Percentiles rank a stretch among this genome's conserved stretches.
Evolutionary conservation across 1,139 yeast species (phyloP).

Genomic region (Candida frijolesensis): DNA sequence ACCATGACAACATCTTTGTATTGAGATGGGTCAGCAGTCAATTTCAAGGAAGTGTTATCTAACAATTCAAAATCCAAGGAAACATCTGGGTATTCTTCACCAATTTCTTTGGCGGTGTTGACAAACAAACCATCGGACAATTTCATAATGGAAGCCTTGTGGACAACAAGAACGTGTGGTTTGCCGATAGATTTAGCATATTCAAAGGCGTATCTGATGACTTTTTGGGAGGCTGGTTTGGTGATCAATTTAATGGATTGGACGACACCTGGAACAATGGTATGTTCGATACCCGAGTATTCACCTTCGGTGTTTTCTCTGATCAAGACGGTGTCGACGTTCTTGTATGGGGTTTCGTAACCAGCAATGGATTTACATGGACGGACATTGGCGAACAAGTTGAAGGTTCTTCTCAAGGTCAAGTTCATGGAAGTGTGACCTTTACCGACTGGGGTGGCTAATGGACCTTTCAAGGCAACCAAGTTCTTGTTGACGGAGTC

Average conservation of each 20-base stretch:
- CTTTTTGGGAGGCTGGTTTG: constrained; percentile 93
- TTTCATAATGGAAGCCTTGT: constrained; percentile 98
- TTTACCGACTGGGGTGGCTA: constrained; percentile 98
- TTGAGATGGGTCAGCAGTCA: constrained; percentile 85
- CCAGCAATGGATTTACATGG: constrained; percentile 95
- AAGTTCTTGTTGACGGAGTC: constrained; percentile 89
- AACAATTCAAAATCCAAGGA: constrained; percentile 81
- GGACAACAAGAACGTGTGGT: constrained; percentile 91
- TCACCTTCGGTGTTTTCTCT: constrained; percentile 99
- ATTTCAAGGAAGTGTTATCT: constrained; percentile 91
- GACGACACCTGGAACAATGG: constrained; percentile 96
- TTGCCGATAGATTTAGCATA: constrained; percentile 88
- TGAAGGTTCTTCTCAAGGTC: constrained; percentile 96
- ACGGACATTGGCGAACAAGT: constrained; percentile 94
- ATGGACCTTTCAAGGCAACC: constrained; percentile 96
- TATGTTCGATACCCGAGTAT: constrained; percentile 98
- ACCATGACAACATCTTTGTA: constrained; percentile 88
- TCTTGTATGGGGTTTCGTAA: constrained; percentile 90
- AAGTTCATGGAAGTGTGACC: constrained; percentile 97
- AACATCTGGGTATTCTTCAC: constrained; percentile 89
- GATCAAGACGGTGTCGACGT: constrained; percentile 92
- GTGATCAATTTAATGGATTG: constrained; percentile 98
- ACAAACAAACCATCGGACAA: constrained; percentile 96
- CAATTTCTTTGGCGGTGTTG: constrained; percentile 85
- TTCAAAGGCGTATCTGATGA: constrained; percentile 94